Evolutionary conservation across 345 rosid species (phyloP), one percentile per base, ranked within the genome.

Genomic region (Populus euphratica): DNA sequence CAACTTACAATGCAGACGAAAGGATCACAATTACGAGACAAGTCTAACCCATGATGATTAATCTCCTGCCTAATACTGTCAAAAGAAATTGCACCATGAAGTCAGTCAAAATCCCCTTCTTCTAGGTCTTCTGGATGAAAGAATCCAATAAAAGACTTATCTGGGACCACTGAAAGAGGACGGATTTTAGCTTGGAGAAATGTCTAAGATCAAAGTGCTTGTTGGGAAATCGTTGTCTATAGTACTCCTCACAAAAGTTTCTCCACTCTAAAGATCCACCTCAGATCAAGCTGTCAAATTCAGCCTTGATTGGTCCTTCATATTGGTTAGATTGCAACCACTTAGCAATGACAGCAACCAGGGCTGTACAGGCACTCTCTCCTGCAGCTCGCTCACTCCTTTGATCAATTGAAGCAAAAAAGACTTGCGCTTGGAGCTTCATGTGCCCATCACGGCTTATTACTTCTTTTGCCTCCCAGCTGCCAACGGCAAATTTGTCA

Each of bases 321-420:
- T 76, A 81, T 29, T 69, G 83, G 81, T 88, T 89, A 72, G 84
- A 87, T 25, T 87, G 94, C 79, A 92, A 79, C 91, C 94, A 88
- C 36, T 88, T 79, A 4, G 92, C 97, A 13, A 92, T 84, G 20
- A 92, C 90, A 3, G 87, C 89, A 31, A 86, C 97, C 47, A 92
- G 86, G 3, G 89, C 90, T 0, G 97, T 89, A 64, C 97, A 92
- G 17, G 97, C 94, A 68, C 97, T 90, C 73, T 84, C 93, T 8
- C 97, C 97, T 1, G 91, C 92, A 21, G 94, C 97, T 67, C 86
- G 86, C 72, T 88, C 90, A n/a, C 90, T 90, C 62, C 91, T 81
- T 74, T 90, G 94, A 79, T 92, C 97, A 17, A 89, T 90, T 1
- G 94, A 90, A 47, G 93, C 92, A 23, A 90, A 87, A 76, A 92